These are phyloP conservation scores for Inga laurina DNA, from an alignment of 306 rosid genomes.

Conservation along the genomic window DNA sequence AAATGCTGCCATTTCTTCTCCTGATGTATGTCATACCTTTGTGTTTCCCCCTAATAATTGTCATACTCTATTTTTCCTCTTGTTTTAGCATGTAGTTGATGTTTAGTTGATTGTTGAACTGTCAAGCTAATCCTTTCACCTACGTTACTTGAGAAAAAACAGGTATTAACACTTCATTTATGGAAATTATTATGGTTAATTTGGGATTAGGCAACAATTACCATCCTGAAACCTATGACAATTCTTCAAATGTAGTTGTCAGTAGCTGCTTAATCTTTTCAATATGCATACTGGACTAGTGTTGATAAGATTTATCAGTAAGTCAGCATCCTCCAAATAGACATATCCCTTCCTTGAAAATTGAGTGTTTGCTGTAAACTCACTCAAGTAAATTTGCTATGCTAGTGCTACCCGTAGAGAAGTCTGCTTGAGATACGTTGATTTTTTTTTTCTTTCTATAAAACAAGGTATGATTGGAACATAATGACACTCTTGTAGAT, in stretches of 20 bases:
- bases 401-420: background rate
- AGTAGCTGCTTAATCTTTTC: constrained; percentile 11
- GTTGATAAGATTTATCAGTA: background rate
- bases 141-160: background rate
- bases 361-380: background rate
- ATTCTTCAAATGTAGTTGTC: background rate
- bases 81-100: background rate
- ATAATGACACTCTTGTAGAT: constrained; percentile 44
- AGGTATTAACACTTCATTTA: background rate
- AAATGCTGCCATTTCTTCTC: constrained; percentile 81
- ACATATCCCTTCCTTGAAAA: background rate
- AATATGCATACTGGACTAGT: background rate
- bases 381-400: background rate
- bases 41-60: constrained; percentile 11
- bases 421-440: background rate
- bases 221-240: background rate
- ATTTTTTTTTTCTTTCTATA: constrained; percentile 20
- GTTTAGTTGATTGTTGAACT: constrained; percentile 22
- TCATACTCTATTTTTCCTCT: constrained; percentile 8
- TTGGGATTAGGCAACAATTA: background rate
- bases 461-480: constrained; percentile 22
- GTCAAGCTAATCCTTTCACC: constrained; percentile 18
- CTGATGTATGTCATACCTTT: constrained; percentile 53
- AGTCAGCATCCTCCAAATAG: background rate
- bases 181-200: constrained; percentile 1